Conservation (phyloP, 1,284 basidiomycete species). For the Gastroboletus turbinatus region DNA sequence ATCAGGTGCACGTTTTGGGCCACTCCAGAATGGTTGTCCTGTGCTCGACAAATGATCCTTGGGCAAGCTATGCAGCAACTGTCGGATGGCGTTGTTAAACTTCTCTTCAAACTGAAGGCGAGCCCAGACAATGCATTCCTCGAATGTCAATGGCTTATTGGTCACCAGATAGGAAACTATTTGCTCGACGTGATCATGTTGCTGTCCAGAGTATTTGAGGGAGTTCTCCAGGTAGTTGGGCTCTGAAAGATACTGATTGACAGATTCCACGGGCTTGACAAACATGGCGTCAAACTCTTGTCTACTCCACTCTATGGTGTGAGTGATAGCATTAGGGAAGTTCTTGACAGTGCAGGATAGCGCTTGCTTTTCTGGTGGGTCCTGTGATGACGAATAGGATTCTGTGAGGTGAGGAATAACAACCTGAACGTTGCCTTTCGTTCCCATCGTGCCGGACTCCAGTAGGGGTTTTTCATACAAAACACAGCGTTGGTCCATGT, state of each 20-base stretch:
- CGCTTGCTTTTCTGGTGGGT: slow-evolving; percentile 98
- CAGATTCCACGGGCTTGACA: slow-evolving; percentile 91
- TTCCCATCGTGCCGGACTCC: slow-evolving; percentile 97
- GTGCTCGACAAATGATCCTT: slow-evolving; percentile 89
- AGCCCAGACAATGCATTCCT: slow-evolving; percentile 98
- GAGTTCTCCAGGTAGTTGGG: slow-evolving; percentile 94
- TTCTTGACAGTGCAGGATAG: slow-evolving; percentile 99
- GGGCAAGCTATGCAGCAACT: slow-evolving; percentile 92
- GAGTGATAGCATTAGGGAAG: slow-evolving; percentile 98
- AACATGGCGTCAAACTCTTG: slow-evolving; percentile 93
- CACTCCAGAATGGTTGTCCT: slow-evolving; percentile 96
- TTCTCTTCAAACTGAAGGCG: slow-evolving; percentile 94
- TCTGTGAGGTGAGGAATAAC: slow-evolving; percentile 95
- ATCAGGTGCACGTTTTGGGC: slow-evolving; percentile 98
- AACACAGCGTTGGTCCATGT: slow-evolving; percentile 99
- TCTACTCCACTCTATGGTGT: slow-evolving; percentile 99
- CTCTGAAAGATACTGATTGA: slow-evolving; percentile 96
- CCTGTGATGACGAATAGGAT: slow-evolving; percentile 97
- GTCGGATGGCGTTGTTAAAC: slow-evolving; percentile 92
- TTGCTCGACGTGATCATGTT: slow-evolving; percentile 88
- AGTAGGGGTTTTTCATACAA: slow-evolving; percentile 96
- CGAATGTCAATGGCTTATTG: slow-evolving; percentile 91
- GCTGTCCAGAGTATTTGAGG: slow-evolving; percentile 87
- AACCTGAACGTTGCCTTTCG: slow-evolving; percentile 98
- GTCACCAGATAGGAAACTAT: slow-evolving; percentile 91